Evolutionary conservation across 345 rosid species (phyloP).

Genomic region (Tarenaya hassleriana): DNA sequence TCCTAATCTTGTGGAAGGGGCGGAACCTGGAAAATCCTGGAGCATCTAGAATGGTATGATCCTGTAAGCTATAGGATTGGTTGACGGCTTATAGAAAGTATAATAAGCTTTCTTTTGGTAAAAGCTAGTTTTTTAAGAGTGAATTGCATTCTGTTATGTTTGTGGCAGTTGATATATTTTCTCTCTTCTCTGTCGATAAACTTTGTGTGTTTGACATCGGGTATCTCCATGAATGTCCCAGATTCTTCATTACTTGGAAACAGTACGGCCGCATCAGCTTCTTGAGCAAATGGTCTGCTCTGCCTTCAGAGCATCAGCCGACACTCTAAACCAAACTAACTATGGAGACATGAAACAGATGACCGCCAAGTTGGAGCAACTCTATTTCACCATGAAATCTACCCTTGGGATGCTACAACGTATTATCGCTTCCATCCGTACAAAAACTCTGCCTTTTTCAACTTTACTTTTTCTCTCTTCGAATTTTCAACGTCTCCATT

Average conservation of each 20-base stretch:
- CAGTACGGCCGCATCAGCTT: conserved; percentile 80
- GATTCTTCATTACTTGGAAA: conserved; percentile 92
- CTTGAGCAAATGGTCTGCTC: conserved; percentile 96
- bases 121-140: too few relatives aligned
- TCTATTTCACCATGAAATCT: conserved; percentile 59
- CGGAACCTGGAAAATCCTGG: too few relatives aligned
- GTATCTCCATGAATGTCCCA: conserved; percentile 25
- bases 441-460: conserved; percentile 3
- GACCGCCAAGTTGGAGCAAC: conserved; percentile 63
- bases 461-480: background rate
- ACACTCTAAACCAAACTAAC: conserved; percentile 65
- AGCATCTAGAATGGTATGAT: too few relatives aligned
- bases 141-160: too few relatives aligned
- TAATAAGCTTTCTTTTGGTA: too few relatives aligned
- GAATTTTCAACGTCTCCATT: background rate
- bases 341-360: conserved; percentile 69
- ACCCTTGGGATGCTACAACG: conserved; percentile 60
- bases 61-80: too few relatives aligned
- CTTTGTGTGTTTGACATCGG: conserved; percentile 14
- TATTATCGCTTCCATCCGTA: conserved; percentile 22
- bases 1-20: too few relatives aligned
- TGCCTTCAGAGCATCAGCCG: conserved; percentile 91
- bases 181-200: conserved; percentile 1
- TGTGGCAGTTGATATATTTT: too few relatives aligned
- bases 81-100: too few relatives aligned